Percentiles rank a stretch among this genome's conserved stretches.
These are phyloP conservation scores for Gossypium longicalyx DNA, from an alignment of 345 rosid genomes.

Conservation along the genomic window DNA sequence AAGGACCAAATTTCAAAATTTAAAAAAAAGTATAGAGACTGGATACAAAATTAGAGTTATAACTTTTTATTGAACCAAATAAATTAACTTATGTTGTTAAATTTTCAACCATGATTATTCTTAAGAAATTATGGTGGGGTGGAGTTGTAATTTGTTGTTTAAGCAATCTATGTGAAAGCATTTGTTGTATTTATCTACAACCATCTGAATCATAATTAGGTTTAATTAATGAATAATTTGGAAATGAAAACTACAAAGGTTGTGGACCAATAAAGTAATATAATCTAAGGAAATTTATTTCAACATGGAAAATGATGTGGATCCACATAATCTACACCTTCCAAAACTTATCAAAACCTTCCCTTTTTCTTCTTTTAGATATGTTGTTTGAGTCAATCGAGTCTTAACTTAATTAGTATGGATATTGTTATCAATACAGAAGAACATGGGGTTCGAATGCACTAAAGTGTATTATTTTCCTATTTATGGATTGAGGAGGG, in stretches of 20 bases:
- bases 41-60: no score
- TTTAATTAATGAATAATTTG: background rate
- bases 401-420: no score
- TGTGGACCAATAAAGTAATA: background rate
- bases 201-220: background rate
- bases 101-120: no score
- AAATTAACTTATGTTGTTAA: no score
- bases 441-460: no score
- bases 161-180: background rate
- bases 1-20: no score
- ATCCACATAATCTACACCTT: background rate
- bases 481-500: no score
- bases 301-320: background rate
- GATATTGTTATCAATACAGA: background rate
- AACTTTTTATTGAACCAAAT: no score
- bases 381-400: no score
- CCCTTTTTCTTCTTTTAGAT: no score
- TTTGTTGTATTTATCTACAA: background rate
- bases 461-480: accelerated
- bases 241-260: background rate
- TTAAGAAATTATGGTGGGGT: background rate
- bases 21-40: no score
- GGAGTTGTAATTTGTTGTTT: background rate
- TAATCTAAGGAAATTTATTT: background rate
- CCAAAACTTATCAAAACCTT: background rate